A percentile compares a stretch with the other conserved stretches of the same genome.
These are phyloP conservation scores for Leccinellum albellum DNA, from an alignment of 768 basidiomycete species.

Conservation along the genomic window DNA sequence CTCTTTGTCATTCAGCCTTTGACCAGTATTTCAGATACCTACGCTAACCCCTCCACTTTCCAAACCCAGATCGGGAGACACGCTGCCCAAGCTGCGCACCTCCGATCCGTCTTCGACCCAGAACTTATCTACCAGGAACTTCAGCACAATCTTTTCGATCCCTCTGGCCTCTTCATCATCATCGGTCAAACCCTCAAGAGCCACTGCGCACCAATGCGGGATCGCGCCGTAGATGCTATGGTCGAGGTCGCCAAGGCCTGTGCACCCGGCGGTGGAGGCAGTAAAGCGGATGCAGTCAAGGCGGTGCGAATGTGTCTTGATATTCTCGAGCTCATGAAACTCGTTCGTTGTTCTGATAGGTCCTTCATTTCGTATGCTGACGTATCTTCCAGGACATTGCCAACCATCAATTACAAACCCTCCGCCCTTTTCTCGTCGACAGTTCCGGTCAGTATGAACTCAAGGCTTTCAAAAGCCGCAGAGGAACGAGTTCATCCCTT, in stretches of 20 bases:
- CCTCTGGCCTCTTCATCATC: constrained; percentile 69
- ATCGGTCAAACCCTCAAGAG: constrained; percentile 81
- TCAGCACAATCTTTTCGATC: constrained; percentile 71
- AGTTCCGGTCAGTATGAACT: constrained; percentile 78
- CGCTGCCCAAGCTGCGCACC: constrained; percentile 58
- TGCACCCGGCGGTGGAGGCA: constrained; percentile 51
- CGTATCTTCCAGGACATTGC: constrained; percentile 74
- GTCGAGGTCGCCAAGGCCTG: constrained; percentile 62
- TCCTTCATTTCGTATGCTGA: constrained; percentile 16
- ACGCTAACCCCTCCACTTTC: constrained; percentile 55
- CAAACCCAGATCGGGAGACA: constrained; percentile 60
- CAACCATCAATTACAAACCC: constrained; percentile 89
- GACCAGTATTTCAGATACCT: constrained; percentile 55
- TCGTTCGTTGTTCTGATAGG: constrained; percentile 51
- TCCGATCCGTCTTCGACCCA: constrained; percentile 78
- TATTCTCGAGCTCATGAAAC: constrained; percentile 91
- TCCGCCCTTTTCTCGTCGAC: constrained; percentile 86
- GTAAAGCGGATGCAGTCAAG: constrained; percentile 60
- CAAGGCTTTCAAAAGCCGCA: constrained; percentile 65
- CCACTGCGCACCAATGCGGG: constrained; percentile 93
- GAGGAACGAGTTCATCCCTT: constrained; percentile 43
- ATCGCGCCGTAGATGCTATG: constrained; percentile 80
- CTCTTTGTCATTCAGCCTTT: constrained; percentile 82
- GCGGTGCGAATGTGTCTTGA: constrained; percentile 84
- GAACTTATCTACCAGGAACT: constrained; percentile 81